Evolutionary conservation across 2,329 filamentous ascomycete genomes (phyloP).

Genomic region (Diplocarpon rosae): DNA sequence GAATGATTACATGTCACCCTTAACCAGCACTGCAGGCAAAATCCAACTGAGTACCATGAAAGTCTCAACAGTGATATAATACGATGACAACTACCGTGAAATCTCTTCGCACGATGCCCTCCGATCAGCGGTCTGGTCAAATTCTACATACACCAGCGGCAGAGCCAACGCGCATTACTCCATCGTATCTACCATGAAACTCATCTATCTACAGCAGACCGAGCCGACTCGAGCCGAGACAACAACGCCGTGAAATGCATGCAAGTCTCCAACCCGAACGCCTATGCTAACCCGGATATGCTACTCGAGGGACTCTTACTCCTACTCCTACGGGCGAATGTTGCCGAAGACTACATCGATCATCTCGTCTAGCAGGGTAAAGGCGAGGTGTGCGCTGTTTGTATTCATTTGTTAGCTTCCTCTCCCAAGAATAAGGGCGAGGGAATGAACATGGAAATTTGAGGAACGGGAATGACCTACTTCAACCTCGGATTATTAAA

Average conservation of each 20-base stretch:
- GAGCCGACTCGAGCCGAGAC: not conserved
- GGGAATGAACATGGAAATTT: not conserved
- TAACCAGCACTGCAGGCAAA: too few species aligned
- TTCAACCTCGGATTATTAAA: constrained; percentile 87
- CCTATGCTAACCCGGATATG: not conserved
- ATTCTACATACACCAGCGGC: too few species aligned
- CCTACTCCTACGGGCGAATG: constrained; percentile 18
- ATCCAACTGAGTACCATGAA: too few species aligned
- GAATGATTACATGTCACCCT: too few species aligned
- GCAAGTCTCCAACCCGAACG: not conserved
- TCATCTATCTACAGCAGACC: not conserved
- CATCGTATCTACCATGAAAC: too few species aligned
- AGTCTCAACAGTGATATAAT: too few species aligned
- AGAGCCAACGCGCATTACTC: too few species aligned
- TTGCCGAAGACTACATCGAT: constrained; percentile 28
- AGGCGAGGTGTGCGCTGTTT: constrained; percentile 27
- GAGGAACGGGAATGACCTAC: constrained; percentile 40
- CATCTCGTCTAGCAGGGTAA: constrained; percentile 29
- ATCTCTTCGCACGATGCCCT: too few species aligned
- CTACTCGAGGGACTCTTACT: constrained; percentile 9
- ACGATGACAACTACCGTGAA: too few species aligned
- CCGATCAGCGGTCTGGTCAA: too few species aligned
- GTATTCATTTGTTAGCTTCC: constrained; percentile 9
- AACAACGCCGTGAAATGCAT: constrained; percentile 8
- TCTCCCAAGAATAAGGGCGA: not conserved